Conservation (phyloP, 2,329 filamentous ascomycete species). For the Zymoseptoria tritici region DNA sequence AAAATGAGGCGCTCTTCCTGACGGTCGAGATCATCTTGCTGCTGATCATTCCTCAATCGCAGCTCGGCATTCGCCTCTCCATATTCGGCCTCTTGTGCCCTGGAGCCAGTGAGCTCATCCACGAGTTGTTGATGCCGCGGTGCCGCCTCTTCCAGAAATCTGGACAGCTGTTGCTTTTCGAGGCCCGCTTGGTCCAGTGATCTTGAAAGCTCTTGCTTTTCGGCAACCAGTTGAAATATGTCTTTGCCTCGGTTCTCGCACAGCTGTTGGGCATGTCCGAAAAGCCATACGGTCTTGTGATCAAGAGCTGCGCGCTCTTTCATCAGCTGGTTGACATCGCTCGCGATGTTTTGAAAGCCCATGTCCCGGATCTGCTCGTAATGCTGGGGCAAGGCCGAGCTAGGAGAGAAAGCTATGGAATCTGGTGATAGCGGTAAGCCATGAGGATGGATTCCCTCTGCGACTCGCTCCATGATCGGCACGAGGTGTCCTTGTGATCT, state of each 20-base stretch:
- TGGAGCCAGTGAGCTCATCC: no score
- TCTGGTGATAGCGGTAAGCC: background rate
- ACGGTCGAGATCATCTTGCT: no score
- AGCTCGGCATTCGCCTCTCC: no score
- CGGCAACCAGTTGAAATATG: background rate
- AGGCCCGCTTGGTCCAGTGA: background rate
- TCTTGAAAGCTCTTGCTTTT: background rate
- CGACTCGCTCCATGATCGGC: background rate
- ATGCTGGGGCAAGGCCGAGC: background rate
- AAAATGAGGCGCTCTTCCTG: no score
- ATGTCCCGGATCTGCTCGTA: background rate
- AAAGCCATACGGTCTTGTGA: background rate
- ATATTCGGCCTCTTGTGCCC: no score
- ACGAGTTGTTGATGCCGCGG: no score
- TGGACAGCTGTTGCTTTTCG: no score
- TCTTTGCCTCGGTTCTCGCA: background rate
- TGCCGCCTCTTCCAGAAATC: no score
- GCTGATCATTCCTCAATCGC: no score
- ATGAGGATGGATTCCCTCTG: background rate
- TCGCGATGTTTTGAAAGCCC: background rate
- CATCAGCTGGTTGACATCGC: background rate
- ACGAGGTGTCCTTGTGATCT: background rate
- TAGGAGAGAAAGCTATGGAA: background rate
- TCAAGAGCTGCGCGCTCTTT: background rate
- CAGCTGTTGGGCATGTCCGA: background rate